Conservation (phyloP, 2,329 filamentous ascomycete species). For the Botrytis aclada region DNA sequence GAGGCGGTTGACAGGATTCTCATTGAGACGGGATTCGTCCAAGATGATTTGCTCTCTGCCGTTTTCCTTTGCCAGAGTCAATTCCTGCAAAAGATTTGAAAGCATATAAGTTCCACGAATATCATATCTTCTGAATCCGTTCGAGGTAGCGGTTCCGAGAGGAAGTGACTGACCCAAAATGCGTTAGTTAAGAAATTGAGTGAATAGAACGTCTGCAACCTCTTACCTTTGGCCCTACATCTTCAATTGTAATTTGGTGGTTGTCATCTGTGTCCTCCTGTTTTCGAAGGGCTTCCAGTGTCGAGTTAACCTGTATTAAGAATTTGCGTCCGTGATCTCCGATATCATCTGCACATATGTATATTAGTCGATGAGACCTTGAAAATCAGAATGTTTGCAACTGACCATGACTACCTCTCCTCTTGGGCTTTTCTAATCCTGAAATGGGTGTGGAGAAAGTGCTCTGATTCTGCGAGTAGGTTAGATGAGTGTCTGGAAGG, state of each 20-base stretch:
- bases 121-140: slow-evolving; percentile 83
- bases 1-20: slow-evolving; percentile 89
- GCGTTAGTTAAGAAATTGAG: background rate
- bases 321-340: slow-evolving; percentile 71
- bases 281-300: slow-evolving; percentile 71
- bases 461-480: slow-evolving; percentile 28
- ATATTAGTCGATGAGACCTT: slow-evolving; percentile 18
- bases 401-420: slow-evolving; percentile 38
- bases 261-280: slow-evolving; percentile 94
- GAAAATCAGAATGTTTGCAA: background rate
- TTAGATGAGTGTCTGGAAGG: slow-evolving; percentile 18
- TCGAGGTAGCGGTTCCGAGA: slow-evolving; percentile 79
- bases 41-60: slow-evolving; percentile 86
- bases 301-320: slow-evolving; percentile 81
- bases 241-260: slow-evolving; percentile 97
- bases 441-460: slow-evolving; percentile 21
- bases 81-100: slow-evolving; percentile 91
- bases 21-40: slow-evolving; percentile 85
- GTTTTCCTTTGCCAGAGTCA: slow-evolving; percentile 87
- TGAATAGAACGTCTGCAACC: background rate
- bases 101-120: slow-evolving; percentile 96
- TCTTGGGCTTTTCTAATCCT: slow-evolving; percentile 30
- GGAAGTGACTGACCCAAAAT: slow-evolving; percentile 62
- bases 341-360: slow-evolving; percentile 62
- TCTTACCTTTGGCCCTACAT: slow-evolving; percentile 80